Percentiles rank a stretch among this genome's conserved stretches.
These are phyloP conservation scores for Candida nitratophila DNA, from an alignment of 805 yeast genomes.

Conservation along the genomic window DNA sequence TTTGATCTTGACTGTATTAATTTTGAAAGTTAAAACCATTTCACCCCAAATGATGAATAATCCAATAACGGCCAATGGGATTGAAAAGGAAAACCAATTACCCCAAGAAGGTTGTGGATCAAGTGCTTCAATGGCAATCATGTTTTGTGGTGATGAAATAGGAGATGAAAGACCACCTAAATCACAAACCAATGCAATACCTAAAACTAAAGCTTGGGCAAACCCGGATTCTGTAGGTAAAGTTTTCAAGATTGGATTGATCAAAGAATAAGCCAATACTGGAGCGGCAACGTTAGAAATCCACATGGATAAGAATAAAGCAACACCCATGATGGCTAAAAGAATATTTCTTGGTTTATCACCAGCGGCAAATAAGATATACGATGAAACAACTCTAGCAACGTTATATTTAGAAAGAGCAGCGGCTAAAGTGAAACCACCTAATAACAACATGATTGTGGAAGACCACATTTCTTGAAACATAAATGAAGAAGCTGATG, in stretches of 20 bases:
- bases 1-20: constrained; percentile 39
- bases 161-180: constrained; percentile 52
- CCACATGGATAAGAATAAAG: constrained; percentile 51
- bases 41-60: constrained; percentile 36
- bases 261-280: constrained; percentile 43
- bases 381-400: constrained; percentile 42
- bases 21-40: constrained; percentile 50
- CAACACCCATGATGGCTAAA: constrained; percentile 43
- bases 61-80: constrained; percentile 38
- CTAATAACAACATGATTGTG: constrained; percentile 42
- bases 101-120: constrained; percentile 50
- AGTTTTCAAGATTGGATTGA: constrained; percentile 40
- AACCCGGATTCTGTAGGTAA: constrained; percentile 28
- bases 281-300: constrained; percentile 53
- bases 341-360: constrained; percentile 42
- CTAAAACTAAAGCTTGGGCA: constrained; percentile 22
- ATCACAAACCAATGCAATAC: constrained; percentile 44
- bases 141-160: constrained; percentile 48
- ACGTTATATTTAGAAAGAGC: constrained; percentile 47
- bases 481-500: constrained; percentile 36
- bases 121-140: constrained; percentile 47
- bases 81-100: constrained; percentile 46
- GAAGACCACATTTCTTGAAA: constrained; percentile 48
- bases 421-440: constrained; percentile 51
- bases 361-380: constrained; percentile 43